A percentile compares a stretch with the other conserved stretches of the same genome.
Conservation (phyloP, 768 basidiomycete species). For the Mycena haematopus region DNA sequence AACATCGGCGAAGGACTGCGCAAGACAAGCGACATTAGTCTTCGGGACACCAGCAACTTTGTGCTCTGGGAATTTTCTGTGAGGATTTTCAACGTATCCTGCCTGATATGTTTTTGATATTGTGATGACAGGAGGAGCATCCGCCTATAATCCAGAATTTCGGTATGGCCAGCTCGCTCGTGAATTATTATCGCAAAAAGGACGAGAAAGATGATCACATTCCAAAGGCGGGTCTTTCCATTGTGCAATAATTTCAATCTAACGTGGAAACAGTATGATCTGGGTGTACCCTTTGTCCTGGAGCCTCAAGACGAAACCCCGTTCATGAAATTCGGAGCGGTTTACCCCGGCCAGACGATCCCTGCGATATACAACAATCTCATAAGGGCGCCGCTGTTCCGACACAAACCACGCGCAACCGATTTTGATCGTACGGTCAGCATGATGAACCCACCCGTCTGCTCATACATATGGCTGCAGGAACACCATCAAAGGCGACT, state of each 20-base stretch:
- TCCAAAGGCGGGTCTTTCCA: conserved; percentile 70
- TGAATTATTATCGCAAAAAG: conserved; percentile 98
- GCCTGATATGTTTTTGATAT: not conserved
- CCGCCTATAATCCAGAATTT: conserved; percentile 95
- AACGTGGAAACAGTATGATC: conserved; percentile 63
- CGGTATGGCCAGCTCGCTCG: conserved; percentile 96
- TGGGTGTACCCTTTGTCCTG: conserved; percentile 95
- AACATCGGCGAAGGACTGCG: conserved; percentile 87
- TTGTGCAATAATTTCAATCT: not conserved
- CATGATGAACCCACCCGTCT: conserved; percentile 4
- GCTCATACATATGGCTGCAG: conserved; percentile 46
- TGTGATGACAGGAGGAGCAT: conserved; percentile 81
- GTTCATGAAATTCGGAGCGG: conserved; percentile 96
- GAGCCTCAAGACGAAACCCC: conserved; percentile 98
- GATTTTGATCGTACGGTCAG: conserved; percentile 92
- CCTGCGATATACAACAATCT: conserved; percentile 96
- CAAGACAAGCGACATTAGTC: conserved; percentile 83
- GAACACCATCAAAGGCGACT: conserved; percentile 87
- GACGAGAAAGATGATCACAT: conserved; percentile 92
- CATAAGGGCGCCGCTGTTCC: conserved; percentile 90
- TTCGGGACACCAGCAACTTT: conserved; percentile 92
- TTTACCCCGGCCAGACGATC: conserved; percentile 91
- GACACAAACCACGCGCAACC: conserved; percentile 84
- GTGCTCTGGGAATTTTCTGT: conserved; percentile 97
- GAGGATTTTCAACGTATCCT: conserved; percentile 34